Conservation (phyloP, 2,329 filamentous ascomycete species). For the Pyricularia sp. region DNA sequence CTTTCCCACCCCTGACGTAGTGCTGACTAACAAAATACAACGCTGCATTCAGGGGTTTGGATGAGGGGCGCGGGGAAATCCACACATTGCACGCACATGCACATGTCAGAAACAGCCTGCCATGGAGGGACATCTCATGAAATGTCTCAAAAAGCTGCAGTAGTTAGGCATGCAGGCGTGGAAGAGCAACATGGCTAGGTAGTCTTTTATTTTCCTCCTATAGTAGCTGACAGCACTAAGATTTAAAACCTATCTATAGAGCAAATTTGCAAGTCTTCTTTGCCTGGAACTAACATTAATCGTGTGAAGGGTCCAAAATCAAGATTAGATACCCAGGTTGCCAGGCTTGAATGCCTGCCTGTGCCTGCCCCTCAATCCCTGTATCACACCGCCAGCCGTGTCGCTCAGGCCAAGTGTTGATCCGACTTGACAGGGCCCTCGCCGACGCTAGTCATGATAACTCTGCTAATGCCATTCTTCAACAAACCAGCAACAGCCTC, state of each 20-base stretch:
- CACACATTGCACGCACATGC: not conserved
- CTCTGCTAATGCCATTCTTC: conserved; percentile 67
- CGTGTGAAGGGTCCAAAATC: not conserved
- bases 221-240: not conserved
- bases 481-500: conserved; percentile 52
- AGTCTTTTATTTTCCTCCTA: not conserved
- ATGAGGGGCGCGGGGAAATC: not conserved
- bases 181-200: not conserved
- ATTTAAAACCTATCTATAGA: not conserved
- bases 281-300: not conserved
- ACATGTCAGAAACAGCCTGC: not conserved
- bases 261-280: not conserved
- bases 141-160: not conserved
- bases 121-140: not conserved
- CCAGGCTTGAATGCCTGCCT: not conserved
- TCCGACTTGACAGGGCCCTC: conserved; percentile 76
- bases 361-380: not conserved
- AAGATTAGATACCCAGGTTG: not conserved
- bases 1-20: not conserved
- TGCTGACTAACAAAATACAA: not conserved
- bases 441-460: conserved; percentile 85
- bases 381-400: conserved; percentile 37
- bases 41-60: not conserved
- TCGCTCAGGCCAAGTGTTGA: conserved; percentile 59
- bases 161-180: no score